A percentile compares a stretch with the other conserved stretches of the same genome.
Conservation (phyloP, 805 yeast genomes). For the Sugiyamaella qingdaonensis region DNA sequence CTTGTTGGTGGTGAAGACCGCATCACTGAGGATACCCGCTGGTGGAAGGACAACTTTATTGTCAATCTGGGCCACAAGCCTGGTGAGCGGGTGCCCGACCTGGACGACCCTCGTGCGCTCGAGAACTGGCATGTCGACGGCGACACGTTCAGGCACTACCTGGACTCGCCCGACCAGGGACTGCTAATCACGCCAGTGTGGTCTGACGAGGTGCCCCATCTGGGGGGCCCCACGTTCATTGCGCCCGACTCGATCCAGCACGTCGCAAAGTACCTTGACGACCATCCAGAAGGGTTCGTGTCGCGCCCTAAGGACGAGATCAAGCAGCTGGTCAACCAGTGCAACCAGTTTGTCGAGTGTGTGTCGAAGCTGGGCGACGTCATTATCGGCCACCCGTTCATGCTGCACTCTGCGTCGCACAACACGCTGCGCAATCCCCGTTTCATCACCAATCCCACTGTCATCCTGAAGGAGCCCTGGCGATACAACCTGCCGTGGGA, state of each 20-base stretch:
- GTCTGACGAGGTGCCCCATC: constrained; percentile 10
- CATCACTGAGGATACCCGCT: constrained; percentile 1
- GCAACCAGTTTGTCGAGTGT: constrained; percentile 10
- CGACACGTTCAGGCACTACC: constrained; percentile 11
- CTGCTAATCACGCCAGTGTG: constrained; percentile 11
- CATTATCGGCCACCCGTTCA: constrained; percentile 8
- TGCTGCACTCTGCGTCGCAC: constrained; percentile 14
- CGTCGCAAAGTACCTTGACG: constrained; percentile 10
- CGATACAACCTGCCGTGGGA: constrained; percentile 5
- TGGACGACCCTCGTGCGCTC: constrained; percentile 8
- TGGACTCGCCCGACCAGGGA: constrained; percentile 13
- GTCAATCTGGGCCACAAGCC: constrained; percentile 13
- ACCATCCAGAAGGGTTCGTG: constrained; percentile 11
- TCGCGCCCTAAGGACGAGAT: constrained; percentile 4
- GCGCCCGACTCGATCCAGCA: constrained; percentile 12
- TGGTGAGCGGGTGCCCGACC: neutral
- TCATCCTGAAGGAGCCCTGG: constrained; percentile 9
- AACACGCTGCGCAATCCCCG: constrained; percentile 12
- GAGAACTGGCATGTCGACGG: constrained; percentile 15
- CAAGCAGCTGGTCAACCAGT: neutral
- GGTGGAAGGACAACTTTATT: constrained; percentile 13
- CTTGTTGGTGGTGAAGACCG: constrained; percentile 11
- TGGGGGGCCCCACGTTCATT: constrained; percentile 12
- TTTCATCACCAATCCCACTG: constrained; percentile 12
- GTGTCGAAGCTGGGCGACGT: constrained; percentile 12